Conservation (phyloP, 2,329 filamentous ascomycete species). For the Zymoseptoria ardabiliae region DNA sequence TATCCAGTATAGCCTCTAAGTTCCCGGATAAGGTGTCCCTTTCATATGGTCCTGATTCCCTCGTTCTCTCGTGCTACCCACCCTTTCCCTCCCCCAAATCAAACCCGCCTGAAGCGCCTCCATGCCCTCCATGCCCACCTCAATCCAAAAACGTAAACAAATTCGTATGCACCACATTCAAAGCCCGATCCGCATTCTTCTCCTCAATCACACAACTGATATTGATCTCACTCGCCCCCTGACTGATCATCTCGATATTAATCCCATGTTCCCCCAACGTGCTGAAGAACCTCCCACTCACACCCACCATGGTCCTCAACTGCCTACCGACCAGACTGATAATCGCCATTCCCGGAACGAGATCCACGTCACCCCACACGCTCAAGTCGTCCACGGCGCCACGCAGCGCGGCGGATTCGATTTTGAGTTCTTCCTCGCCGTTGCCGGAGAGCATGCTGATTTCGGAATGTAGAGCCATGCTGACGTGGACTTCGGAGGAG, state of each 20-base stretch:
- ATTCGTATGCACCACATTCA: constrained; percentile 94
- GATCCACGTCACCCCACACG: constrained; percentile 81
- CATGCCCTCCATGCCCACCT: background rate
- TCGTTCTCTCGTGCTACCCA: background rate
- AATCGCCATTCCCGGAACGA: constrained; percentile 89
- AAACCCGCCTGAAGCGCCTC: background rate
- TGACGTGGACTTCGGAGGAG: constrained; percentile 93
- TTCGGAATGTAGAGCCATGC: constrained; percentile 87
- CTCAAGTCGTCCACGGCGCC: constrained; percentile 60
- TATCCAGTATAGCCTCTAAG: background rate
- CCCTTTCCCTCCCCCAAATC: too few species aligned
- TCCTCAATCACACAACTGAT: constrained; percentile 97
- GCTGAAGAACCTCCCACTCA: constrained; percentile 90
- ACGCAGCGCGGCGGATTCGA: constrained; percentile 41
- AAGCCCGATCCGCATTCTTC: constrained; percentile 79
- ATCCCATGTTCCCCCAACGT: constrained; percentile 88
- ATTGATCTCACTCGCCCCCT: constrained; percentile 98
- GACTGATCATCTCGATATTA: constrained; percentile 99
- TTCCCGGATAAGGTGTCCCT: background rate
- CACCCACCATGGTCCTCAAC: constrained; percentile 93
- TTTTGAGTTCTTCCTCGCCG: constrained; percentile 41
- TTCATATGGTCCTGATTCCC: background rate
- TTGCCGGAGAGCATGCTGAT: constrained; percentile 45
- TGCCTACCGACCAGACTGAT: constrained; percentile 88
- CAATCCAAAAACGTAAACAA: constrained; percentile 91